phyloP scores from a whole-genome alignment of 164 flowering plant species.

The Santalum album region DNA sequence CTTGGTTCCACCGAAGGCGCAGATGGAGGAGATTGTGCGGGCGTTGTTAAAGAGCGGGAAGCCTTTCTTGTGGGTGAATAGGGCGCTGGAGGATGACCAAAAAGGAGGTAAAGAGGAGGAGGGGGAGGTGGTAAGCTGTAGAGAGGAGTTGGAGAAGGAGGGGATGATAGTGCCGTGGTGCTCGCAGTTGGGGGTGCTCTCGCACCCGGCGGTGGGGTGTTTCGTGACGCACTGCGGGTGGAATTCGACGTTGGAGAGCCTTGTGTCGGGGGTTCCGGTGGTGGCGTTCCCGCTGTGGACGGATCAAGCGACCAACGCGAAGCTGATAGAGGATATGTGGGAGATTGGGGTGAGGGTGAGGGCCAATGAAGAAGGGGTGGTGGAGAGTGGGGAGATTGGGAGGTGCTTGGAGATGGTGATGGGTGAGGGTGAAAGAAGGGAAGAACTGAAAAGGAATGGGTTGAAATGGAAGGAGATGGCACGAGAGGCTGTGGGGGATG shows the following conservation, averaged over 20 bases:
- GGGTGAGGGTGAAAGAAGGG: no score
- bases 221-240: slow-evolving; percentile 70
- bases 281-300: slow-evolving; percentile 44
- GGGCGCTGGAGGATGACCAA: slow-evolving; percentile 2
- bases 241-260: slow-evolving; percentile 55
- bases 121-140: not conserved
- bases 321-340: slow-evolving; percentile 55
- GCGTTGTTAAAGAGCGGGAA: slow-evolving; percentile 8
- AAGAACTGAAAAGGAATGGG: no score
- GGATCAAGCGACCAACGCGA: slow-evolving; percentile 55
- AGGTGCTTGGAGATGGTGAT: no score
- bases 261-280: slow-evolving; percentile 45
- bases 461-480: no score
- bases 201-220: slow-evolving; percentile 43
- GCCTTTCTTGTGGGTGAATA: slow-evolving; percentile 28
- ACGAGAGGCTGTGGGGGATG: no score
- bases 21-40: slow-evolving; percentile 16
- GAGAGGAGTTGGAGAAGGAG: slow-evolving; percentile 1
- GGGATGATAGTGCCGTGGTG: slow-evolving; percentile 54
- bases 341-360: slow-evolving; percentile 38
- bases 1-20: slow-evolving; percentile 3
- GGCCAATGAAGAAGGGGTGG: no score
- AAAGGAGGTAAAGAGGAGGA: slow-evolving; percentile 2
- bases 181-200: slow-evolving; percentile 42
- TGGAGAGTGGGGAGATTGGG: no score